Conservation (phyloP, 2,329 filamentous ascomycete genomes). For the Chaetomium olivaceum region DNA sequence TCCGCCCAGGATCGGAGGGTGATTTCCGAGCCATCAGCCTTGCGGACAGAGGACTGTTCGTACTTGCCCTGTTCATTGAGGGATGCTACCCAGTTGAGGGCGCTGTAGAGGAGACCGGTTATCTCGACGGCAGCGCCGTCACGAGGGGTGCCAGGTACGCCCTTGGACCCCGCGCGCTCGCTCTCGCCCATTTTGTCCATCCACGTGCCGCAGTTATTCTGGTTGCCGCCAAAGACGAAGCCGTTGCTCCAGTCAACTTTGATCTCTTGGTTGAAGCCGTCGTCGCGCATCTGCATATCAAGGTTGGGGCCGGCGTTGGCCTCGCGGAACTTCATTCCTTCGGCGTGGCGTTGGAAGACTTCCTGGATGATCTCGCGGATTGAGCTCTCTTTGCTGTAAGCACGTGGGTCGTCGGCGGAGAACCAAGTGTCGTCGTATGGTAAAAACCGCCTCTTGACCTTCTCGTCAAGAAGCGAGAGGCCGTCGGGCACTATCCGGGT, state of each 20-base stretch:
- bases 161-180: conserved; percentile 84
- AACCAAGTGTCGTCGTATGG: conserved; percentile 98
- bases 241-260: conserved; percentile 89
- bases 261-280: conserved; percentile 90
- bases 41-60: conserved; percentile 70
- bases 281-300: conserved; percentile 88
- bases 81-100: conserved; percentile 73
- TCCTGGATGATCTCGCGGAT: conserved; percentile 92
- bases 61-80: conserved; percentile 70
- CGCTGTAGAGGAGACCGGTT: conserved; percentile 88
- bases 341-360: conserved; percentile 85
- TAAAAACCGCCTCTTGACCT: conserved; percentile 80
- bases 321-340: conserved; percentile 88
- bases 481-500: conserved; percentile 79
- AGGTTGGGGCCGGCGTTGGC: conserved; percentile 88
- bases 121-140: conserved; percentile 96
- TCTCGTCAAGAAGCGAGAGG: conserved; percentile 68
- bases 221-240: conserved; percentile 90
- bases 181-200: conserved; percentile 99
- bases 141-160: conserved; percentile 90
- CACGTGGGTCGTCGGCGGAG: conserved; percentile 72
- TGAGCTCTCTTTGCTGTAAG: conserved; percentile 81
- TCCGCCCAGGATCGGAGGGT: conserved; percentile 77
- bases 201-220: conserved; percentile 96
- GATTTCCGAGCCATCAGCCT: conserved; percentile 60